phyloP scores from a whole-genome alignment of 805 yeast species.

The Starmerella asiatica region DNA sequence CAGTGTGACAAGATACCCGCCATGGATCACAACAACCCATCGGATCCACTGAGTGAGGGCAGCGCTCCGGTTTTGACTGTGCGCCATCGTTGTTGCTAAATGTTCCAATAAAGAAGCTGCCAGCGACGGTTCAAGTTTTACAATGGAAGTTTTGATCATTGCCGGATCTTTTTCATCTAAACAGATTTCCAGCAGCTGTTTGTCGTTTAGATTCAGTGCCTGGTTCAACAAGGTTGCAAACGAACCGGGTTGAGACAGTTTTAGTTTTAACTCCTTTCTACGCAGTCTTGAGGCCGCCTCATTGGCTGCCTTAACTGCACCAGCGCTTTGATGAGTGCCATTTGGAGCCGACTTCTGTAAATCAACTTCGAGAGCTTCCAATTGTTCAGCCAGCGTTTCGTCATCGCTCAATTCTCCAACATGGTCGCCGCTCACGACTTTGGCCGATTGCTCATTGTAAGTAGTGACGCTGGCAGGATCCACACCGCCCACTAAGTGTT shows the following conservation, averaged over 20 bases:
- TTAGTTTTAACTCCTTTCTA: slow-evolving; percentile 27
- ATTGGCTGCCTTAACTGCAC: slow-evolving; percentile 19
- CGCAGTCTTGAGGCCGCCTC: slow-evolving; percentile 9
- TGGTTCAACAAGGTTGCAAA: slow-evolving; percentile 75
- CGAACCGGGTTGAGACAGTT: slow-evolving; percentile 52
- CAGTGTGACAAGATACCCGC: slow-evolving; percentile 45
- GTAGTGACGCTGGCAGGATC: slow-evolving; percentile 35
- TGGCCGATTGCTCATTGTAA: slow-evolving; percentile 27
- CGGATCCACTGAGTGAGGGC: slow-evolving; percentile 56
- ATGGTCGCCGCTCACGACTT: slow-evolving; percentile 28
- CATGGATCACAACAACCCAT: slow-evolving; percentile 61
- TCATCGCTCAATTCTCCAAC: slow-evolving; percentile 25
- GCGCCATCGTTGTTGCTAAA: slow-evolving; percentile 37
- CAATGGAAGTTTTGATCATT: slow-evolving; percentile 42
- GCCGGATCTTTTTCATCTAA: slow-evolving; percentile 41
- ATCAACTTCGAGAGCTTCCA: slow-evolving; percentile 27
- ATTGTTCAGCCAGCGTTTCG: slow-evolving; percentile 32
- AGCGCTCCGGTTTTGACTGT: slow-evolving; percentile 42
- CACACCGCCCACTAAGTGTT: slow-evolving; percentile 20
- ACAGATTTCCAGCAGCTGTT: slow-evolving; percentile 71
- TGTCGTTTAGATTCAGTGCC: slow-evolving; percentile 78
- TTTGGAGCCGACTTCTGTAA: slow-evolving; percentile 11
- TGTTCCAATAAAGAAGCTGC: slow-evolving; percentile 35
- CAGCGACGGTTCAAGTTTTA: slow-evolving; percentile 36
- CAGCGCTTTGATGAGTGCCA: neutral